Base-by-base conservation (phyloP, 148 eudicot genomes). In the Camellia lanceoleosa region DNA sequence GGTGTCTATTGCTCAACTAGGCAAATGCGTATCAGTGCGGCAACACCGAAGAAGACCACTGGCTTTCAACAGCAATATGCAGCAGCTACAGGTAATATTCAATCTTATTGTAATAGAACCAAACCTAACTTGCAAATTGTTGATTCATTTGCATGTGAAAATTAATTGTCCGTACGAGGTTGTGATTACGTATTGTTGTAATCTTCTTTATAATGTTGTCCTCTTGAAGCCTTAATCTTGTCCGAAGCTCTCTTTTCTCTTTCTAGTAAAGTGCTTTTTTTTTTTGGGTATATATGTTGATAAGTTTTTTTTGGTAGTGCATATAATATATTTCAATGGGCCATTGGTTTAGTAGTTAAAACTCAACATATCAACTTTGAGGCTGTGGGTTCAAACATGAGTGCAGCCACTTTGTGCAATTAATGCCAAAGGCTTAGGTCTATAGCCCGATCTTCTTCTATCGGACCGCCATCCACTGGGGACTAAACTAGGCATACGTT, bases 1-100 rank as follows among this genome's bases (percentile, higher is more conserved):
- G 99, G 99, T 70, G 82, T 87, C 16, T 91, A 90, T 85, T 96
- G 98, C 82, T 92, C 92, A 49, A 92, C 95, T 18, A 90, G 99
- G 90, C 94, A 98, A 9, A 96, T 96, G 99, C 92, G 98, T 68
- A 96, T 96, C 55, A 93, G 99, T 89, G 97, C 98, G 47, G 99
- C 99, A 4, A 94, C 99, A 41, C 98, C 99, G 30, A 93, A 93
- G 84, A 96, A 96, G 88, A 69, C 92, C 42, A 84, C 94, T 56
- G 92, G 88, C 11, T 79, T 90, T 58, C 98, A 90, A 86, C 98
- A 89, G 61, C 94, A 74, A 47, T 93, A 90, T 91, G 78, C 89
- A 54, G 89, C 86, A 20, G 80, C 90, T 60, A 93, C 92, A 90
- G 94, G 99, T 96, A 86, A 38, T 51, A 43, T 30, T 47, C 54